These are phyloP conservation scores for Amaranthus cruentus DNA, from an alignment of 148 eudicot species.

Conservation along the genomic window DNA sequence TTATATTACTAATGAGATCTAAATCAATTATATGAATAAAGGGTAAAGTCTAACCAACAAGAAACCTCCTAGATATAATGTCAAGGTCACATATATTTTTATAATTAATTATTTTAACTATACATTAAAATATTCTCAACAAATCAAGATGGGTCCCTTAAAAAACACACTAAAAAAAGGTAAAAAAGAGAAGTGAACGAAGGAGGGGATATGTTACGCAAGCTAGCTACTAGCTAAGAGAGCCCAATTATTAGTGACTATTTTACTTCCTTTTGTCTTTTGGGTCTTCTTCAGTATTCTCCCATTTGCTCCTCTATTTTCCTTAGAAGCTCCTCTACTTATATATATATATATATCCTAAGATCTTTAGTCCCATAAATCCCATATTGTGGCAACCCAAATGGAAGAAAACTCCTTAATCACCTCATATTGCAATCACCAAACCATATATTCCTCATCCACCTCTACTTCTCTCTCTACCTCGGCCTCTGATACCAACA, in stretches of 20 bases:
- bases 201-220: background rate
- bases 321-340: conserved; percentile 24
- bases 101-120: too few species aligned
- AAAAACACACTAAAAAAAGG: conserved; percentile 8
- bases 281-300: conserved; percentile 22
- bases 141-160: conserved; percentile 15
- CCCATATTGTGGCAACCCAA: background rate
- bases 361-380: conserved; percentile 5
- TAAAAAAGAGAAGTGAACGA: background rate
- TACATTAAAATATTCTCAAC: background rate
- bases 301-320: conserved; percentile 16
- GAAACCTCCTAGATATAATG: background rate
- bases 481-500: background rate
- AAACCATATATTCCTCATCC: conserved; percentile 16
- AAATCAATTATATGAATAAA: background rate
- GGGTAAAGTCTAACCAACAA: background rate
- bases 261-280: conserved; percentile 25
- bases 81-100: background rate
- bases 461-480: conserved; percentile 4
- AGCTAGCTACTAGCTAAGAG: conserved; percentile 5
- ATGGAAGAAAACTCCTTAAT: conserved; percentile 29
- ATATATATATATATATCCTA: conserved; percentile 8
- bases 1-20: conserved; percentile 13
- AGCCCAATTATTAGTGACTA: background rate
- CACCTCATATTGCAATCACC: conserved; percentile 17